phyloP scores from a whole-genome alignment of 495 filamentous ascomycete genomes.

The Parathielavia hyrcaniae region DNA sequence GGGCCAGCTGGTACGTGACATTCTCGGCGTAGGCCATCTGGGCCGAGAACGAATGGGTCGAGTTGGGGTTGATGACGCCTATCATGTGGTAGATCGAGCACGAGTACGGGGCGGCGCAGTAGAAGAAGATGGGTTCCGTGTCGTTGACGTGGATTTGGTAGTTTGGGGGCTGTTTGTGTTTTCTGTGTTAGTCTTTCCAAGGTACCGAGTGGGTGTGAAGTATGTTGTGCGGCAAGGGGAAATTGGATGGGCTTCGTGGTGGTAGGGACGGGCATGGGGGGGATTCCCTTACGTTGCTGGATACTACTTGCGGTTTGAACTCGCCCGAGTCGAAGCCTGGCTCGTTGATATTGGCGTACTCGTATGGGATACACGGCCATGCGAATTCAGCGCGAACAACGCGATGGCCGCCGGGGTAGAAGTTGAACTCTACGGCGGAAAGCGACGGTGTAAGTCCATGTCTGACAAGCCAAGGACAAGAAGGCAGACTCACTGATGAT shows the following conservation, averaged over 20 bases:
- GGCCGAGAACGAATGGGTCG: conserved; percentile 26
- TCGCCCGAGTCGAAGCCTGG: conserved; percentile 47
- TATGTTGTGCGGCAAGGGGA: background rate
- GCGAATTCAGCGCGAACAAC: conserved; percentile 52
- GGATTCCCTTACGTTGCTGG: conserved; percentile 30
- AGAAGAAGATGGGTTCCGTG: conserved; percentile 55
- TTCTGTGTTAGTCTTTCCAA: no score
- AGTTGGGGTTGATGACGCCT: conserved; percentile 45
- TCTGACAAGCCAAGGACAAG: background rate
- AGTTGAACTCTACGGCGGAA: conserved; percentile 42
- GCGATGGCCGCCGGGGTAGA: conserved; percentile 55
- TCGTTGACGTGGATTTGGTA: conserved; percentile 50
- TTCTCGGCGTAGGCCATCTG: conserved; percentile 30
- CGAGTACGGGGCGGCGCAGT: conserved; percentile 48
- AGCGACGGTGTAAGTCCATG: conserved; percentile 8
- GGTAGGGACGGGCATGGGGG: background rate
- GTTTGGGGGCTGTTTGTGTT: conserved; percentile 35
- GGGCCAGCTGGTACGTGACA: conserved; percentile 32
- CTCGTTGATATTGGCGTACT: conserved; percentile 37
- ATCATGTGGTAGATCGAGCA: conserved; percentile 43
- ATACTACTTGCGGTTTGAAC: conserved; percentile 33
- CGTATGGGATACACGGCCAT: conserved; percentile 55
- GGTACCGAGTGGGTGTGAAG: background rate
- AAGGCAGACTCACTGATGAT: conserved; percentile 30
- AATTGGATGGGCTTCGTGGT: background rate